Evolutionary conservation across 108 stramenopile genomes (phyloP), one percentile per base, ranked within the genome.

Genomic region (Stephanodiscus triporus): DNA sequence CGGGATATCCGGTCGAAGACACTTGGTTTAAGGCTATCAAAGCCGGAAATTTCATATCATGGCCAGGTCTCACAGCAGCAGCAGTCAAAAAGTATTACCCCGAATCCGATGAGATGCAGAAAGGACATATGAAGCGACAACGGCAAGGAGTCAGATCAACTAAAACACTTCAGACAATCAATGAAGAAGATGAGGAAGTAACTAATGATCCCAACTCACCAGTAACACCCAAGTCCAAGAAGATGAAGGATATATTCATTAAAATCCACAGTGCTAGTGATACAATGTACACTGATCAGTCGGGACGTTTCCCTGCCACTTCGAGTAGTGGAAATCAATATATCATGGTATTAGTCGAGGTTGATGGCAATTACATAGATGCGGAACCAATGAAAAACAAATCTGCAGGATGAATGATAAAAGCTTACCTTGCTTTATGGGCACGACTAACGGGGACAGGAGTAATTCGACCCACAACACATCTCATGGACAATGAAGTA

Each of bases 281-380:
- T 0, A 64, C 63, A 8, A 47, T 76, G 5, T 68, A 62, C 32
- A 45, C 57, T 14, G 66, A 76, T 16, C 75, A 76, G 48, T 68
- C 75, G 22, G 75, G 75, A 9, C 8, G 61, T n/a, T 76, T 69
- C 27, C 68, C 75, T 2, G 43, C 63, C 0, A 32, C n/a, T 3
- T 63, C 58, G 0, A 38, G 47, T 4, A 4, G 68, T 2, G 68
- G 68, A 2, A 53, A 60, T 34, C 30, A 57, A 3, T 76, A 76
- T 27, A 61, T 75, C 0, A 75, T 75, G 74, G 55, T 67, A 11
- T 60, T 81, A 11, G 77, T 81, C 38, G 62, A 77, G 42, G 67
- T 81, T 38, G 79, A 85, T 51, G 30, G 29, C 66, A 81, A 85
- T 40, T 14, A 24, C 50, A 84, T 84, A 17, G 37, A 71, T 2